These are phyloP conservation scores for Mucor ambiguus DNA, from an alignment of 371 early-diverging fungal species.

Conservation along the genomic window DNA sequence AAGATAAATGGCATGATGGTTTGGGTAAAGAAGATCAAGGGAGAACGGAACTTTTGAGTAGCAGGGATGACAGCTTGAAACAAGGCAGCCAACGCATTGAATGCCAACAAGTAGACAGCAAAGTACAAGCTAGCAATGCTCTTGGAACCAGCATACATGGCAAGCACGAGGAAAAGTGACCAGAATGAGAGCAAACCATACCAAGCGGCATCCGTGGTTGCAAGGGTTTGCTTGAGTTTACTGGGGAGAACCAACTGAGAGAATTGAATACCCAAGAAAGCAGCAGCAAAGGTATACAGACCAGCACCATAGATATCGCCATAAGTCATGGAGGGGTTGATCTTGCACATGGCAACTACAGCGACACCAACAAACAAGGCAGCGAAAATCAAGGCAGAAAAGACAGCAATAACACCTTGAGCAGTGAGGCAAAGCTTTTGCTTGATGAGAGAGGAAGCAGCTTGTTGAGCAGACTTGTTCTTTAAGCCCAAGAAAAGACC, in stretches of 20 bases:
- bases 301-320: conserved; percentile 42
- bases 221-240: conserved; percentile 26
- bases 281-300: conserved; percentile 37
- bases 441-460: conserved; percentile 15
- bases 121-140: conserved; percentile 49
- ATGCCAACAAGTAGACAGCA: conserved; percentile 40
- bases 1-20: conserved; percentile 44
- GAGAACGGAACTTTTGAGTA: conserved; percentile 28
- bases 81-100: conserved; percentile 37
- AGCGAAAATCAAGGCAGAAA: conserved; percentile 23
- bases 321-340: conserved; percentile 47
- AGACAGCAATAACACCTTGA: conserved; percentile 36
- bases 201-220: conserved; percentile 22
- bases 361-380: conserved; percentile 18
- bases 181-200: conserved; percentile 52
- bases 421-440: conserved; percentile 21
- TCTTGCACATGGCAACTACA: conserved; percentile 17
- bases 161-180: conserved; percentile 45
- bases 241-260: conserved; percentile 39
- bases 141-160: conserved; percentile 29
- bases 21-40: conserved; percentile 42
- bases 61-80: conserved; percentile 35
- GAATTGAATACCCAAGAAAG: conserved; percentile 39
- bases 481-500: conserved; percentile 20
- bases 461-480: neutral